Conservation (phyloP, 2,329 filamentous ascomycete species). For the Monilinia laxa region DNA sequence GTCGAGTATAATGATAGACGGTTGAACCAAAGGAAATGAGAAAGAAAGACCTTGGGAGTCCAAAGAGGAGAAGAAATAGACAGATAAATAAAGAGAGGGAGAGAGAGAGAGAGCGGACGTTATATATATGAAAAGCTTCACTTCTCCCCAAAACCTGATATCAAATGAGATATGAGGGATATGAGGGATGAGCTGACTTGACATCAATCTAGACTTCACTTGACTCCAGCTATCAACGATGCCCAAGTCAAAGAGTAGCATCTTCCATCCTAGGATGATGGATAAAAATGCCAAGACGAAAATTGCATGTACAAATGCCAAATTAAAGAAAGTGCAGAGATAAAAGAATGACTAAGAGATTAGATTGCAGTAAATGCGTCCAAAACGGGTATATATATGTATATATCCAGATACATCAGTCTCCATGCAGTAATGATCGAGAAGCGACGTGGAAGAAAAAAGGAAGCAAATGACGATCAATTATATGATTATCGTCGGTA, state of each 20-base stretch:
- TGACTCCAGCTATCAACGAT: conserved; percentile 12
- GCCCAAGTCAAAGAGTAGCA: conserved; percentile 2
- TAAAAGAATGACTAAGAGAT: not conserved
- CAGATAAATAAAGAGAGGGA: not conserved
- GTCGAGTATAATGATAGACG: not conserved
- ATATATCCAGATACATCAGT: not conserved
- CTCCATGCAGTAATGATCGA: conserved; percentile 1
- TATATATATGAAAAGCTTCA: conserved; percentile 8
- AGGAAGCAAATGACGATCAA: conserved; percentile 5
- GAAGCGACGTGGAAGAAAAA: not conserved
- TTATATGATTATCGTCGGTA: too few relatives aligned
- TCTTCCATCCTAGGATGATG: not conserved
- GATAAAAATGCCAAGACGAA: conserved; percentile 20
- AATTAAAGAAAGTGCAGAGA: too few relatives aligned
- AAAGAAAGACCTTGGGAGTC: not conserved
- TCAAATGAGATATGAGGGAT: conserved; percentile 20
- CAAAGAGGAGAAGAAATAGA: not conserved
- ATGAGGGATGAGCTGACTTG: not conserved
- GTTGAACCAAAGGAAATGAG: not conserved
- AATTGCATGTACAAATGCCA: not conserved
- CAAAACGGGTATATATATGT: not conserved
- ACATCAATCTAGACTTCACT: conserved; percentile 20
- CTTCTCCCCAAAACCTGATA: conserved; percentile 1
- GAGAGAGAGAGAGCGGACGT: not conserved
- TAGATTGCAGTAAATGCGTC: not conserved